Evolutionary conservation across 2,329 filamentous ascomycete genomes (phyloP), one percentile per base, ranked within the genome.

Genomic region (Didymella lethalis): DNA sequence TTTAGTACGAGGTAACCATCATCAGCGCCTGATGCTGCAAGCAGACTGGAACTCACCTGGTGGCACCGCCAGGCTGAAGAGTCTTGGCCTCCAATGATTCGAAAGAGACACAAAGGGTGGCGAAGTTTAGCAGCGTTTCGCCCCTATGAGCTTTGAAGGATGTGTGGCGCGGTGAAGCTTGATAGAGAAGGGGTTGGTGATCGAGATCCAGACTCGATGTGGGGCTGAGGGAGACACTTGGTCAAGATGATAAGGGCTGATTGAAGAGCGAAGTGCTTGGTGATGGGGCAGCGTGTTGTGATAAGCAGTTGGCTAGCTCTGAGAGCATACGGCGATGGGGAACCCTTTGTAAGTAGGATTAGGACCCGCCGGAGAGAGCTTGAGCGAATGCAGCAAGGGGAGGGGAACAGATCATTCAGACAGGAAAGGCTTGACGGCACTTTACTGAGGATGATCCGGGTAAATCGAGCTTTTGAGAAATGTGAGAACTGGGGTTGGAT

Each of bases 391-490:
- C 40, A 50, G 63, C 61, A 74, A 41, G 73, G 66, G 69, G 66
- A 71, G 69, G 67, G 64, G 70, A 64, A 72, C 66, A 75, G 75
- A 75, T 74, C 70, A 72, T 75, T 75, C 72, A 74, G 70, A 75
- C 67, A 63, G 60, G 56, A 67, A 70, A 75, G 73, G 74, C 72
- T 75, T 75, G 71, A 75, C 68, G 69, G 74, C 69, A 75, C 74
- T 75, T 68, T 75, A 71, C 68, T 69, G 65, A 67, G 61, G 74
- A 69, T 64, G 74, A 75, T 75, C 75, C 74, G 75, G 75, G 71
- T 77, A 77, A 77, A 78, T 76, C 69, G 72, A 75, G 70, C 71
- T 71, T 73, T 73, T 75, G 71, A 69, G 67, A 69, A 68, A 66
- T 59, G 62, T 66, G 71, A 71, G 67, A 69, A 67, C 70, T 69